Percentiles rank a stretch among this genome's conserved stretches.
These are phyloP conservation scores for Berkeleyomyces rouxiae DNA, from an alignment of 2,329 filamentous ascomycete genomes.

Conservation along the genomic window DNA sequence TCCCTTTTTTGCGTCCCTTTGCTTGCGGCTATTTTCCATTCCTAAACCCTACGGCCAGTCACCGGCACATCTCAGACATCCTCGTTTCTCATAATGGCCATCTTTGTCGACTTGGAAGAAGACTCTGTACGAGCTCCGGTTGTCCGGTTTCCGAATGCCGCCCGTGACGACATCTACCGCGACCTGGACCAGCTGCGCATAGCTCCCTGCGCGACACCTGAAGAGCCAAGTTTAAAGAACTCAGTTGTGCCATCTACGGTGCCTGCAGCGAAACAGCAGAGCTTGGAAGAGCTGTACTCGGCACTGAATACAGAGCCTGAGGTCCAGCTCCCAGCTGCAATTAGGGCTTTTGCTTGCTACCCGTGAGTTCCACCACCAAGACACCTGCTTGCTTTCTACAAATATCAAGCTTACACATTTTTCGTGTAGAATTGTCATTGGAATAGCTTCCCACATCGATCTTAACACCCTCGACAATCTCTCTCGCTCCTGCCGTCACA, in stretches of 20 bases:
- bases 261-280: constrained; percentile 7
- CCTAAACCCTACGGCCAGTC: not conserved
- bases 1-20: not conserved
- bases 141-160: constrained; percentile 4
- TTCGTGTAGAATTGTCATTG: constrained; percentile 51
- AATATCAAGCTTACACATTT: constrained; percentile 3
- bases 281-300: constrained; percentile 6
- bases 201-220: not conserved
- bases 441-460: constrained; percentile 63
- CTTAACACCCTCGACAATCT: constrained; percentile 75
- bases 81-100: constrained; percentile 12
- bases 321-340: constrained; percentile 6
- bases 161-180: constrained; percentile 9
- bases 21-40: not conserved
- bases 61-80: not conserved
- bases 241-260: not conserved
- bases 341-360: constrained; percentile 22
- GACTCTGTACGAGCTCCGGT: constrained; percentile 15
- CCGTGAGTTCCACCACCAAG: constrained; percentile 18
- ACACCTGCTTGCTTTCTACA: not conserved
- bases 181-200: constrained; percentile 3
- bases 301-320: constrained; percentile 11
- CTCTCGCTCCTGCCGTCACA: constrained; percentile 63
- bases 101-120: constrained; percentile 17
- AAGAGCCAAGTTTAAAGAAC: not conserved